Base-by-base conservation (phyloP, 164 flowering plant species). In the Piper longum region DNA sequence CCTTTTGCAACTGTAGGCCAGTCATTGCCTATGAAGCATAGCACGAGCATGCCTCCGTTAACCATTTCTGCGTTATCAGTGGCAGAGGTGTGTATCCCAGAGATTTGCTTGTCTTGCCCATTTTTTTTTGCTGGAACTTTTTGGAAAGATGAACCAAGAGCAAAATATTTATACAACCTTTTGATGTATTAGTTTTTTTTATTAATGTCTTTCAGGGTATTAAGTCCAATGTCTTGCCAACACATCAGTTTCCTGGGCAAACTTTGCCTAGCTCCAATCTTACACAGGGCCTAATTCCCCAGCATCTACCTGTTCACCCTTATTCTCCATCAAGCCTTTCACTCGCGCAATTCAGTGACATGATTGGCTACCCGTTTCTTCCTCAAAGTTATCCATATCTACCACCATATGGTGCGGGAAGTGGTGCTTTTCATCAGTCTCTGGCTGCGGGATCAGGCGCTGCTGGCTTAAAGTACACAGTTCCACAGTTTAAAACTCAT, bases 261-360 rank as follows among this genome's bases (percentile, higher is more conserved):
- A 76, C 70, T 40, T 69, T 76, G 51, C 75, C 96, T 19, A 78
- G 82, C 56, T 71, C 79, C 62, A 78, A 69, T 64, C 78, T 82
- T 67, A 77, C 86, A 62, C 72, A 90, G 0, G 92, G 85, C 43
- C 86, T 82, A 56, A 82, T 85, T 72, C 96, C 87, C 44, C 97
- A 84, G 57, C 96, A 93, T 66, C 82, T 87, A 40, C 71, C 96
- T 5, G 67, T 82, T 70, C 88, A 87, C 65, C 85, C 96, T 40
- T 88, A 84, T 66, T 77, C 96, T 12, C 99, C 87, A 65, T 89
- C 89, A n/a, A 67, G 82, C 57, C 89, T 95, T 73, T 91, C 93
- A 60, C 64, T 87, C 78, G 95, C 87, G 19, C 95, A 78, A 62
- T 92, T 77, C 72, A 74, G 86, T 13, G 85, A 84, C 75, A 88